A percentile compares a stretch with the other conserved stretches of the same genome.
These are phyloP conservation scores for Hericium coralloides DNA, from an alignment of 768 basidiomycete genomes.

Conservation along the genomic window DNA sequence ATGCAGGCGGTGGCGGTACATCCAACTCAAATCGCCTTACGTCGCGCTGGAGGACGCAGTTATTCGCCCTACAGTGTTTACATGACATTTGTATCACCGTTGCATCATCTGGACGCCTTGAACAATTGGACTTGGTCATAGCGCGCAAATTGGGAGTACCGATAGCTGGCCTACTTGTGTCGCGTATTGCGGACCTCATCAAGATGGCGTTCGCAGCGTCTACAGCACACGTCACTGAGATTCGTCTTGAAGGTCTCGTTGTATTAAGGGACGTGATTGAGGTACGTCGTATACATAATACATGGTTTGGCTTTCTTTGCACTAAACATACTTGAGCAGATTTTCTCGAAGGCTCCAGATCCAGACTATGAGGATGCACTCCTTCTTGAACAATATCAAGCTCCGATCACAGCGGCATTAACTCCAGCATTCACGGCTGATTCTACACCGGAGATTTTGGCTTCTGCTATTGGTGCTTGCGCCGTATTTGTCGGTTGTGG, in stretches of 20 bases:
- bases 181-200: conserved; percentile 87
- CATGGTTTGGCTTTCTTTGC: not conserved
- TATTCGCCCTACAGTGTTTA: conserved; percentile 89
- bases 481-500: conserved; percentile 95
- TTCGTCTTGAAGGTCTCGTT: conserved; percentile 81
- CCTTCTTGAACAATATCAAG: conserved; percentile 94
- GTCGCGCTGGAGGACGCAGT: conserved; percentile 92
- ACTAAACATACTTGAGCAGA: conserved; percentile 34
- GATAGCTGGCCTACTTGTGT: conserved; percentile 59
- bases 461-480: conserved; percentile 87
- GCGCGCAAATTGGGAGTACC: conserved; percentile 55
- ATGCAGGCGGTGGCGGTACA: conserved; percentile 39
- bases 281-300: conserved; percentile 32
- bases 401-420: conserved; percentile 93
- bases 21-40: conserved; percentile 38
- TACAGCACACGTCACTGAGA: conserved; percentile 93
- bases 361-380: conserved; percentile 87
- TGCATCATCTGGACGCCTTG: conserved; percentile 57
- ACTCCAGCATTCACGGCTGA: conserved; percentile 96
- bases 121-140: conserved; percentile 75
- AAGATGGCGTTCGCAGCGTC: conserved; percentile 98
- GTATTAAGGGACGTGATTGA: conserved; percentile 90
- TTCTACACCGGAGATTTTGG: conserved; percentile 90
- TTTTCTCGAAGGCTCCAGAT: conserved; percentile 81
- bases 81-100: conserved; percentile 83